Base-by-base conservation (phyloP, 2,329 filamentous ascomycete species). In the Salinomyces thailandicus region DNA sequence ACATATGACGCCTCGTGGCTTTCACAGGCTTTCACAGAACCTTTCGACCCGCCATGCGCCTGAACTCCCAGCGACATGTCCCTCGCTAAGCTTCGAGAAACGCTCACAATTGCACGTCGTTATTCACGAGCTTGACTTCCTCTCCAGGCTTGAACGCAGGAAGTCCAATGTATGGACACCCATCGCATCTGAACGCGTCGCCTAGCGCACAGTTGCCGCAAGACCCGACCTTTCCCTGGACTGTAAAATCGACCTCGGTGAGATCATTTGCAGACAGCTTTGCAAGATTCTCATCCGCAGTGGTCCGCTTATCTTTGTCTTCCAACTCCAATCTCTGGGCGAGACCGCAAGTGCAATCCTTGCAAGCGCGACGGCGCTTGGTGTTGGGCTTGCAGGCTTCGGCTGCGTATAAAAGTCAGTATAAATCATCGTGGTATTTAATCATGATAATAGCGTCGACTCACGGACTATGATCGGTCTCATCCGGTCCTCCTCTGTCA, bases 111-210 rank as follows among this genome's bases (percentile, higher is more conserved):
- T 94, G 87, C 41, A 85, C 75, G 54, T 85, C 77, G 48, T 93
- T 85, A 60, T 93, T 89, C 53, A 94, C 59, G 42, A 98, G 68
- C 54, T 79, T 73, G 34, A 96, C 86, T 65, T 96, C 86, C 68
- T 98, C 87, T 12, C 91, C 91, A 3, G 86, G 86, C 69, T 95
- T 94, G 70, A 98, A 98, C 4, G 91, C 83, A 11, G 91, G 91
- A 49, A 98, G 71, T 4, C 87, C 87, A 52, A 93, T 83, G 57
- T 91, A 94, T 1, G 87, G 87, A 53, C 79, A 84, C 2, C 74
- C 71, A 48, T 73, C 69, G 46, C 72, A 75, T 14, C 71, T 58
- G 54, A 72, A 73, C 0, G 91, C 89, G 61, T 96, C 89, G 34
- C 91, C 91, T 12, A 98, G 71, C 18, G 86, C 81, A 62, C 91